Evolutionary conservation across 345 rosid species (phyloP).

Genomic region (Acer yangbiense): DNA sequence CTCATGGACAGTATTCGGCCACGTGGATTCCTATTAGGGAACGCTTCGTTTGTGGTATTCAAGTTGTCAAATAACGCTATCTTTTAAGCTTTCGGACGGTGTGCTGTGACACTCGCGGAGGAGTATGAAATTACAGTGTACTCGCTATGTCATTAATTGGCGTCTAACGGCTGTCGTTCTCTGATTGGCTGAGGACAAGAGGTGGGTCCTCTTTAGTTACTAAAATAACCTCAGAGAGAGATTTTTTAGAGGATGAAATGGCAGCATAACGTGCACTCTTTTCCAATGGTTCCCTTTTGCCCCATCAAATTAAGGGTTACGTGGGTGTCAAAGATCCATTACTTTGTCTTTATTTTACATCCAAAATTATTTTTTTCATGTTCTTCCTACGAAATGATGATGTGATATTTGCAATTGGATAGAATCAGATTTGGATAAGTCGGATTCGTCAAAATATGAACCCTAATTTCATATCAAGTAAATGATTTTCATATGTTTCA

Average conservation of each 20-base stretch:
- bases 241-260: not conserved
- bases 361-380: too few relatives aligned
- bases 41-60: conserved; percentile 19
- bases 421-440: too few relatives aligned
- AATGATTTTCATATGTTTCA: too few relatives aligned
- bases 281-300: not conserved
- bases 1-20: conserved; percentile 23
- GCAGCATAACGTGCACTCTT: not conserved
- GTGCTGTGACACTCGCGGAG: not conserved
- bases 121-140: not conserved
- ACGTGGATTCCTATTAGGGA: conserved; percentile 23
- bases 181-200: not conserved
- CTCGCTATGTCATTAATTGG: not conserved
- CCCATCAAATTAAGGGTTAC: not conserved
- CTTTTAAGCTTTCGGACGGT: not conserved
- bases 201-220: not conserved
- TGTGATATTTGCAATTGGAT: too few relatives aligned
- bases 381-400: too few relatives aligned
- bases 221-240: not conserved
- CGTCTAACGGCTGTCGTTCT: not conserved
- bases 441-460: too few relatives aligned
- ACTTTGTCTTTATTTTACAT: not conserved
- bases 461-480: too few relatives aligned
- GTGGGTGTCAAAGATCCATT: not conserved
- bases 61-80: not conserved